Base-by-base conservation (phyloP, 768 basidiomycete species). In the Grammothele lineata region DNA sequence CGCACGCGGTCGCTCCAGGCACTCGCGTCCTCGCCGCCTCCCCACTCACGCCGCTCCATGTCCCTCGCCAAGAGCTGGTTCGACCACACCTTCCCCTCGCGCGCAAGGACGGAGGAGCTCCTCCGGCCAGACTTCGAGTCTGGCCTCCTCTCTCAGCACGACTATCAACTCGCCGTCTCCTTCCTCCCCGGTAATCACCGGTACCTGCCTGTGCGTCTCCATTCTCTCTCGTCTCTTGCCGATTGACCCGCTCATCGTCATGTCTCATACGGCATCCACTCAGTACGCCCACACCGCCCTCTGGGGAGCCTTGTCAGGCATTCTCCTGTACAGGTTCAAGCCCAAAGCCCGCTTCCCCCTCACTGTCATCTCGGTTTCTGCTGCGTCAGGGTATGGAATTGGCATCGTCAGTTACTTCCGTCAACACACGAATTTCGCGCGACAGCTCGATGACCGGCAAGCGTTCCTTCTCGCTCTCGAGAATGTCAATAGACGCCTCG, bases 131-230 rank as follows among this genome's bases (percentile, higher is more conserved):
- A 82, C 53, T 70, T 71, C 40, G 74, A 80, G 26, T 58, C 66
- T n/a, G 79, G 77, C 14, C 67, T 69, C 53, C 63, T 81, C 47
- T 69, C 73, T 4, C 57, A 55, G 17, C 73, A 71, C 44, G 84
- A 87, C 68, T 85, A 76, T 60, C 70, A 83, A 0, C 61, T 74
- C 10, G 76, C 82, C 4, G 58, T 70, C 47, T 59, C 59, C 22
- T 86, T 85, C 67, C 62, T 81, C 22, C 74, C 81, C 30, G 73
- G 72, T 32, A 55, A 59, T 67, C 54, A 75, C 66, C 61, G 70
- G 25, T 69, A 75, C 50, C 69, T 66, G 51, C 69, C 72, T 47
- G 71, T 76, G 40, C 68, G 74, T 54, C 38, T 43, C 43, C 15
- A 9, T 15, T 36, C 34, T 30, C 24, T 21, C 34, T 41, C 40